These are phyloP conservation scores for Alternaria hordeiaustralica DNA, from an alignment of 2,329 filamentous ascomycete genomes.

Conservation along the genomic window DNA sequence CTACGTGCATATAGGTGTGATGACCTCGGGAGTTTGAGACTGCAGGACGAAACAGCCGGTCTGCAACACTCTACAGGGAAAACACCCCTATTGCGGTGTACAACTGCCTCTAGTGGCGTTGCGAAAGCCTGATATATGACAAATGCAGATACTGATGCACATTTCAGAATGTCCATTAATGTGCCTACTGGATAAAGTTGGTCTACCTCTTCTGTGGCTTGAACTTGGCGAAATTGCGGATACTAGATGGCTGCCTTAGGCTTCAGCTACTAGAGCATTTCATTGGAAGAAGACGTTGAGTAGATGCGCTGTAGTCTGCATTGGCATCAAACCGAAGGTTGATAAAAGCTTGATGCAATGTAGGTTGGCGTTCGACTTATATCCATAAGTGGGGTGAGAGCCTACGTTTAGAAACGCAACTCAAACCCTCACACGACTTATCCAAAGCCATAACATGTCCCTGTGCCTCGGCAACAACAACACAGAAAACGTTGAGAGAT, in stretches of 20 bases:
- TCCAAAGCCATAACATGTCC: neutral
- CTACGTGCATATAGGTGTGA: too few relatives aligned
- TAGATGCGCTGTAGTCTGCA: neutral
- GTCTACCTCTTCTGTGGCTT: neutral
- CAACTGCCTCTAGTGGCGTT: neutral
- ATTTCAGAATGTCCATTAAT: neutral
- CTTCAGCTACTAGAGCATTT: neutral
- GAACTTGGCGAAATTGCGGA: neutral
- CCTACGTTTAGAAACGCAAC: neutral
- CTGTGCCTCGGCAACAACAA: slow-evolving; percentile 4
- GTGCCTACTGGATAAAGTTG: neutral
- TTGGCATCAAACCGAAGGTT: neutral
- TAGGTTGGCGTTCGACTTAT: neutral
- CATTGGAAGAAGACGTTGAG: neutral
- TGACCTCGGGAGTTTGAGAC: neutral
- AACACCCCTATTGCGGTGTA: neutral
- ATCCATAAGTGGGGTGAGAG: neutral
- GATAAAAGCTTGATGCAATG: neutral
- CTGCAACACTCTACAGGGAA: neutral
- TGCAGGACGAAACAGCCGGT: neutral
- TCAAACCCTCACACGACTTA: neutral
- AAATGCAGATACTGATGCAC: neutral
- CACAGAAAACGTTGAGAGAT: neutral
- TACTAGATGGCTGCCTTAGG: neutral
- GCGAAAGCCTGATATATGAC: neutral